Percentiles rank a stretch among this genome's conserved stretches.
These are phyloP conservation scores for Debaryomyces coudertii DNA, from an alignment of 1,139 yeast genomes.

Conservation along the genomic window DNA sequence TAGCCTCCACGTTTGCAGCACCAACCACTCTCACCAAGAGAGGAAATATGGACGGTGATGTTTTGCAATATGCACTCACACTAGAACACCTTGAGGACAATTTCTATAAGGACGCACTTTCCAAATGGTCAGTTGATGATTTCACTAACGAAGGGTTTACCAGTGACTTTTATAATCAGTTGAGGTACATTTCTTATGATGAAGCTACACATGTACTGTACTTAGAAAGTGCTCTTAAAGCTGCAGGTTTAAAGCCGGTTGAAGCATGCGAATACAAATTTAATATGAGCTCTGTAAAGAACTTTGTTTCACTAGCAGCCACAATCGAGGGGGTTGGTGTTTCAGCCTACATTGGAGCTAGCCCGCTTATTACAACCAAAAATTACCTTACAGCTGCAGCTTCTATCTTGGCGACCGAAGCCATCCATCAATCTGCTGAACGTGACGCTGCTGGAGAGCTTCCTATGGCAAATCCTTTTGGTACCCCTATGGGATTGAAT, in stretches of 20 bases:
- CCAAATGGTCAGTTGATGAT: constrained; percentile 5
- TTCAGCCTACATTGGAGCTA: constrained; percentile 2
- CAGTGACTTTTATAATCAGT: not conserved
- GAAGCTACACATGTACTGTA: constrained; percentile 2
- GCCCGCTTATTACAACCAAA: constrained; percentile 1
- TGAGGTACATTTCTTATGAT: constrained; percentile 1
- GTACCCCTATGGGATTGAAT: constrained; percentile 2
- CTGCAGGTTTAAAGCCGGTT: constrained; percentile 2
- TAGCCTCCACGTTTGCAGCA: not conserved
- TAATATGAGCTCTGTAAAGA: not conserved
- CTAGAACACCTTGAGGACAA: constrained; percentile 3
- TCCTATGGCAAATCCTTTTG: constrained; percentile 3
- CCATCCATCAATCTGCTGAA: constrained; percentile 3
- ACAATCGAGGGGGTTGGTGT: constrained; percentile 4
- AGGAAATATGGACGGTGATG: constrained; percentile 1
- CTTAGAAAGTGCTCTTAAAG: constrained; percentile 2
- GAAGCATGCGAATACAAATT: constrained; percentile 1
- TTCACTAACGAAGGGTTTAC: constrained; percentile 1
- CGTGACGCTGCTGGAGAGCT: constrained; percentile 1
- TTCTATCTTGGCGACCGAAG: constrained; percentile 5
- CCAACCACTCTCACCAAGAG: not conserved
- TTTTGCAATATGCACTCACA: constrained; percentile 6
- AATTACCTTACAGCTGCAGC: constrained; percentile 1
- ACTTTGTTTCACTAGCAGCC: constrained; percentile 3
- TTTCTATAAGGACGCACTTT: constrained; percentile 3